These are phyloP conservation scores for Pythium periplocum DNA, from an alignment of 352 stramenopile genomes.

Conservation along the genomic window DNA sequence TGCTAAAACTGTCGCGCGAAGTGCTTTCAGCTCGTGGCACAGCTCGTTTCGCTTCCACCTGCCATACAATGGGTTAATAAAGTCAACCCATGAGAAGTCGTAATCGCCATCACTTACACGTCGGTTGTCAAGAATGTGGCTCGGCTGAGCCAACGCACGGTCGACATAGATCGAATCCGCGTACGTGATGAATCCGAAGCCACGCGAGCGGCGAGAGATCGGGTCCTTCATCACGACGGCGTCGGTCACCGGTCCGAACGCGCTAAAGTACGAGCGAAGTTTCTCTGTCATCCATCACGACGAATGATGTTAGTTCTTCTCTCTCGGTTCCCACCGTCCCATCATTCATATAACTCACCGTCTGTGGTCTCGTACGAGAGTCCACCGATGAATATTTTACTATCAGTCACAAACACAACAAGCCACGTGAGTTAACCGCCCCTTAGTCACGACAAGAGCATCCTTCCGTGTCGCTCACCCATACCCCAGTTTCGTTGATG, in stretches of 20 bases:
- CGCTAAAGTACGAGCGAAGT: constrained; percentile 85
- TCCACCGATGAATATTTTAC: constrained; percentile 90
- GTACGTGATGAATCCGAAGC: constrained; percentile 94
- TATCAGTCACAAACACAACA: constrained; percentile 12
- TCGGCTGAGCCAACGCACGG: constrained; percentile 82
- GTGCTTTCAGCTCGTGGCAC: constrained; percentile 85
- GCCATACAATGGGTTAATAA: not conserved
- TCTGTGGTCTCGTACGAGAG: constrained; percentile 89
- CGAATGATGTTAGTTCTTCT: not conserved
- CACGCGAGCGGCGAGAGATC: constrained; percentile 86
- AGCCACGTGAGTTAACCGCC: no score
- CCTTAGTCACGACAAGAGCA: no score
- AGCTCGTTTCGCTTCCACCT: constrained; percentile 91
- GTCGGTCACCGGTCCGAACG: constrained; percentile 87
- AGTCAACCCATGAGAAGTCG: constrained; percentile 6
- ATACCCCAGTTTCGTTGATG: constrained; percentile 31
- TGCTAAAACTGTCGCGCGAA: constrained; percentile 46
- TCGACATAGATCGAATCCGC: constrained; percentile 85
- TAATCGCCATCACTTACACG: constrained; percentile 39
- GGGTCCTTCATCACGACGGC: constrained; percentile 93
- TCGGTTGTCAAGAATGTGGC: constrained; percentile 88
- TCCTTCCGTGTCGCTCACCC: not conserved
- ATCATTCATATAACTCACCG: constrained; percentile 31
- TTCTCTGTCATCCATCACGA: constrained; percentile 52
- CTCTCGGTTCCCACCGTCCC: no score